Percentiles rank a stretch among this genome's conserved stretches.
Evolutionary conservation across 306 rosid species (phyloP).

Genomic region (cucumber (Cucumis sativus)): Cucumber_9930_V3 NC_026661.2:4005501-4006000

Average conservation of each 20-base stretch:
- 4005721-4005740: neutral
- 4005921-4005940: neutral
- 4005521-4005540: conserved; percentile 30
- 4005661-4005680: neutral
- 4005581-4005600: neutral
- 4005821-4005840: neutral
- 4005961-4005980: neutral
- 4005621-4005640: neutral
- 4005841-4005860: neutral
- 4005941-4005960: neutral
- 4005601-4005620: neutral
- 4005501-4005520: conserved; percentile 52
- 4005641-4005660: neutral
- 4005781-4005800: neutral
- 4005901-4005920: neutral
- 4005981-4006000: neutral
- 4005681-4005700: neutral
- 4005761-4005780: neutral
- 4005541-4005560: neutral
- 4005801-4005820: neutral
- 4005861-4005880: neutral
- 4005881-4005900: neutral
- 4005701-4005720: neutral
- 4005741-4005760: neutral
- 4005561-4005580: neutral